Evolutionary conservation across 495 filamentous ascomycete species (phyloP), one percentile per base, ranked within the genome.

Genomic region (Haplographium delicatum): DNA sequence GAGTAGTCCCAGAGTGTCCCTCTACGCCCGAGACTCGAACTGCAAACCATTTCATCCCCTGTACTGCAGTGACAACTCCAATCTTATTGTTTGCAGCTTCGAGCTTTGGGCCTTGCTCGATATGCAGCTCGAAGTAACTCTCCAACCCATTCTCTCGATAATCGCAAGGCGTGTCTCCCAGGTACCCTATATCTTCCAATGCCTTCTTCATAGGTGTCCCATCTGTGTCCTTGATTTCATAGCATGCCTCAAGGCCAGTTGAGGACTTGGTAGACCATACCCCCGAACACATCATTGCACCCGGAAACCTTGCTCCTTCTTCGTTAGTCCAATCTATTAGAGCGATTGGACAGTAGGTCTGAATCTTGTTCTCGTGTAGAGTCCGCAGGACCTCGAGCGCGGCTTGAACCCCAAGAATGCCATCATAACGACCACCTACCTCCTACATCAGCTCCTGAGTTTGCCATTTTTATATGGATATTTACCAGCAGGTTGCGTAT

Each of bases 111-210:
- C 85, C 86, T 64, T 91, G 86, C 60, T 91, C 86, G 44, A 91
- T 91, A 57, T 90, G 87, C 1, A 90, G 68, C 60, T 91, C 87
- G 62, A 91, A 90, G 60, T 90, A 84, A 1, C 84, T 84, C 16
- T 78, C 85, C 69, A 91, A 79, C 0, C 83, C 84, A 10, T 77
- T 81, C 44, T 74, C 65, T 49, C 74, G 69, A 61, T 83, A 75
- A 35, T 72, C 78, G 10, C 75, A 75, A 5, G 78, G 74, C 0
- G 71, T 68, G 0, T 60, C 55, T 33, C 86, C 86, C 3, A 88
- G 67, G 48, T 87, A 89, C 9, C 78, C 79, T 41, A 88, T 86
- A 26, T 81, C 75, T 62, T 84, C 68, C 3, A 90, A 71, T 24
- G 85, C 86, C 1, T 73, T 68, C 48, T 75, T 78, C 73, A 89